These are phyloP conservation scores for Ichthyophthirius multifiliis DNA, from an alignment of 169 alveolate genomes.

Conservation along the genomic window DNA sequence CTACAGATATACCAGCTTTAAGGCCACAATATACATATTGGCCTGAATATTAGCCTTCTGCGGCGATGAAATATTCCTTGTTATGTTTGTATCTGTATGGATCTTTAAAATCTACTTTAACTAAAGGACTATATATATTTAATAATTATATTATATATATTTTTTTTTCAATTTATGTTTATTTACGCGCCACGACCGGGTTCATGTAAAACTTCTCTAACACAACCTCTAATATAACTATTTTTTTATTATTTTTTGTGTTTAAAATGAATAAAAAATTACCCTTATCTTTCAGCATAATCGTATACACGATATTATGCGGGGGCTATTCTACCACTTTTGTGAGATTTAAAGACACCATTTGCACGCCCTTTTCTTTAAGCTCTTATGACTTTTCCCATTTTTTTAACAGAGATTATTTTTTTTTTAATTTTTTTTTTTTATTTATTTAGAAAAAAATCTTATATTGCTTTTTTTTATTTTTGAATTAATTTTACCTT, in stretches of 20 bases:
- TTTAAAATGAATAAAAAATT: background rate
- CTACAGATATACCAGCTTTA: slow-evolving; percentile 95
- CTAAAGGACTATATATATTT: too few relatives aligned
- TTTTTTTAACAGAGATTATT: too few relatives aligned
- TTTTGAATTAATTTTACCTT: too few relatives aligned
- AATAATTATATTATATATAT: too few relatives aligned
- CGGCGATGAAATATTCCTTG: slow-evolving; percentile 96
- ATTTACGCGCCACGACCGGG: slow-evolving; percentile 99
- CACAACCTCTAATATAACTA: slow-evolving; percentile 96
- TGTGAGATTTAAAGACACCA: slow-evolving; percentile 66
- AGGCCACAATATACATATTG: slow-evolving; percentile 98
- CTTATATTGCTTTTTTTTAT: too few relatives aligned
- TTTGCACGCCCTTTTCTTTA: slow-evolving; percentile 72
- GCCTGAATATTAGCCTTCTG: slow-evolving; percentile 98
- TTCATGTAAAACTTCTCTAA: slow-evolving; percentile 96
- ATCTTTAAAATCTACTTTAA: slow-evolving; percentile 95
- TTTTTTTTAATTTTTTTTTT: too few relatives aligned
- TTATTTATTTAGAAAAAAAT: too few relatives aligned
- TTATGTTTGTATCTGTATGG: slow-evolving; percentile 94
- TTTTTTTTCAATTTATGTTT: too few relatives aligned
- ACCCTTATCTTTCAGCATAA: slow-evolving; percentile 75
- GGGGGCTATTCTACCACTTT: slow-evolving; percentile 66
- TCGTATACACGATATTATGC: slow-evolving; percentile 74
- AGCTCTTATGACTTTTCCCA: too few relatives aligned
- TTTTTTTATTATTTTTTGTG: slow-evolving; percentile 18